These are phyloP conservation scores for Penicillium fimorum DNA, from an alignment of 495 filamentous ascomycete species.

Conservation along the genomic window DNA sequence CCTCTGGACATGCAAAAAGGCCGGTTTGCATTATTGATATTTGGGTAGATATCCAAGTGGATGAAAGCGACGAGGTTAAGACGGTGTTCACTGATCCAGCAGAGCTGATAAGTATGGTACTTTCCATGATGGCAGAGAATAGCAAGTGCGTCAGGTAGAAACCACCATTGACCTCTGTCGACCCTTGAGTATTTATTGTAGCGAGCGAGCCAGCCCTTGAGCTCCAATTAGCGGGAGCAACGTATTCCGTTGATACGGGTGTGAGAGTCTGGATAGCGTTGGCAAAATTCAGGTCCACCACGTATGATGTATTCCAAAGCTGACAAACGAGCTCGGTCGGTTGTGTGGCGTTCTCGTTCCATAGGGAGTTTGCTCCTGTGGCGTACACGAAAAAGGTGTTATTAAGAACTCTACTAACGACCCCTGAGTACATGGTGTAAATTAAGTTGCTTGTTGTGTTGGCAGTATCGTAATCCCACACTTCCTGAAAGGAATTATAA, in stretches of 20 bases:
- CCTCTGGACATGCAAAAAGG: constrained; percentile 6
- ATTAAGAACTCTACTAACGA: background rate
- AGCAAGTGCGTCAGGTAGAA: constrained; percentile 3
- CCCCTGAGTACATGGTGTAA: background rate
- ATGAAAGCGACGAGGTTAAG: background rate
- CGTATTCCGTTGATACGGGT: background rate
- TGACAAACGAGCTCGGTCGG: constrained; percentile 5
- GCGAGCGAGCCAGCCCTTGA: background rate
- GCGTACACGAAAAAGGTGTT: constrained; percentile 5
- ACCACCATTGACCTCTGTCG: background rate
- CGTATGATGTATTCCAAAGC: constrained; percentile 11
- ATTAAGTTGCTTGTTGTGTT: background rate
- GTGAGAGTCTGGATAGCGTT: background rate
- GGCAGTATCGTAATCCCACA: background rate
- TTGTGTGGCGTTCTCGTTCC: background rate
- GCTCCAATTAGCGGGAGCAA: background rate
- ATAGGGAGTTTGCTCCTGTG: background rate
- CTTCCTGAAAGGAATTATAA: constrained; percentile 6
- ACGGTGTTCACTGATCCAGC: too few species aligned
- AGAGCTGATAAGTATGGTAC: background rate
- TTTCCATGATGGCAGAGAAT: constrained; percentile 1
- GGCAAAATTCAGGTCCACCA: background rate
- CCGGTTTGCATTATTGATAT: background rate
- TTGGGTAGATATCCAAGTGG: background rate
- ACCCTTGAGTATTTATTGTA: background rate